Evolutionary conservation across 495 filamentous ascomycete species (phyloP).

Genomic region (Oidiodendron maius): DNA sequence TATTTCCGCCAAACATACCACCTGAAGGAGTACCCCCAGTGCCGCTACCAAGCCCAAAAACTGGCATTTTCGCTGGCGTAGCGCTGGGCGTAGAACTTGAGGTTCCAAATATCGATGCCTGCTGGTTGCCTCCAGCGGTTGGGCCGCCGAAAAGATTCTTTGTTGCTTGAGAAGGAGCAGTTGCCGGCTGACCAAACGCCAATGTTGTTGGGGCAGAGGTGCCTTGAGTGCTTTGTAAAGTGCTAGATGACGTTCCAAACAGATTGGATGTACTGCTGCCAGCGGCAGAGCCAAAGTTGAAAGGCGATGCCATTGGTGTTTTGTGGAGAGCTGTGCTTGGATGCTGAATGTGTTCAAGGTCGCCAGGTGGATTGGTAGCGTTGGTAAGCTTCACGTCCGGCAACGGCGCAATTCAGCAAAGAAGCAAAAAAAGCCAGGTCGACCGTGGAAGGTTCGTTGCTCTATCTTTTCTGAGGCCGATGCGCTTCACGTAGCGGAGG

Average conservation of each 20-base stretch:
- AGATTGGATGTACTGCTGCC: neutral
- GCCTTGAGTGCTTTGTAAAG: neutral
- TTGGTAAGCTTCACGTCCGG: neutral
- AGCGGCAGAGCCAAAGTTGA: slow-evolving; percentile 5
- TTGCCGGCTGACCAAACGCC: slow-evolving; percentile 12
- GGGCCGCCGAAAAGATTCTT: slow-evolving; percentile 25
- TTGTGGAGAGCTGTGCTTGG: neutral
- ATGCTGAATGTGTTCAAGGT: neutral
- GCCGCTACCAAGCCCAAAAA: slow-evolving; percentile 15
- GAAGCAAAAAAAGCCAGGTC: too few species aligned
- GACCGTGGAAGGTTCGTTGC: too few species aligned
- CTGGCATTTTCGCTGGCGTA: slow-evolving; percentile 11
- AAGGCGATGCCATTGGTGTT: neutral
- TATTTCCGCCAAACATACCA: slow-evolving; percentile 6
- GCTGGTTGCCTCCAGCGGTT: slow-evolving; percentile 4
- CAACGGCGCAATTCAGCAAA: neutral
- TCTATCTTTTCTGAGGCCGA: too few species aligned
- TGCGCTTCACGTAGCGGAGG: too few species aligned
- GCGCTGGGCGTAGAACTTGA: slow-evolving; percentile 19
- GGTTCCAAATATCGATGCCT: slow-evolving; percentile 21
- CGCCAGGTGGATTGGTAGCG: neutral
- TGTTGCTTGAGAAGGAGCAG: slow-evolving; percentile 18
- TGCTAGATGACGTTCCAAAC: neutral
- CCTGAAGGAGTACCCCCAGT: slow-evolving; percentile 14
- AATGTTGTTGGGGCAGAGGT: slow-evolving; percentile 26